phyloP scores from a whole-genome alignment of 164 flowering plant species.

The Annona cherimola region DNA sequence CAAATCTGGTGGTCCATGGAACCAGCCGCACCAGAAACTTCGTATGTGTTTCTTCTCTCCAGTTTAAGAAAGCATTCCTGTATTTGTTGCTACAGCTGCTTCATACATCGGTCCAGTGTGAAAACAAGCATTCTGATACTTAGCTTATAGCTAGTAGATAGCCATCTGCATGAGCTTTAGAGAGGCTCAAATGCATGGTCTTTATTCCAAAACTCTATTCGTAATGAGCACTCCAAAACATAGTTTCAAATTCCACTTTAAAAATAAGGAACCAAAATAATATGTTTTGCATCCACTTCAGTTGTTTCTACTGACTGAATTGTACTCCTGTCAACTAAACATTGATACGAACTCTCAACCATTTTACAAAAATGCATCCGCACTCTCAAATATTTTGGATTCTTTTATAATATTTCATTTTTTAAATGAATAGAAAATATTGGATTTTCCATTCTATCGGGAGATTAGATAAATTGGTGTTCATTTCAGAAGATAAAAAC shows the following conservation, averaged over 20 bases:
- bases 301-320: background rate
- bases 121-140: background rate
- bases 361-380: background rate
- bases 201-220: background rate
- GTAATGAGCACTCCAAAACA: background rate
- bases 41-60: slow-evolving; percentile 38
- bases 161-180: background rate
- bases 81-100: background rate
- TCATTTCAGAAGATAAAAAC: background rate
- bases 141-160: too few relatives aligned
- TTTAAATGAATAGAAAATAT: background rate
- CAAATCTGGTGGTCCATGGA: slow-evolving; percentile 95
- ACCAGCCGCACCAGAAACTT: slow-evolving; percentile 93
- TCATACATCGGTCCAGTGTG: background rate
- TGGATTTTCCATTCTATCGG: background rate
- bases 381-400: background rate
- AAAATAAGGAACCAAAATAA: background rate
- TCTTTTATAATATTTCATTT: background rate
- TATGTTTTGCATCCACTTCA: background rate
- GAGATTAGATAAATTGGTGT: background rate
- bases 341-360: background rate
- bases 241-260: background rate
- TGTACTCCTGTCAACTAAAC: background rate
- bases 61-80: slow-evolving; percentile 3
- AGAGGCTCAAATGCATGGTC: background rate